Conservation (phyloP, 495 filamentous ascomycete species). For the Podospora fimiseda region DNA sequence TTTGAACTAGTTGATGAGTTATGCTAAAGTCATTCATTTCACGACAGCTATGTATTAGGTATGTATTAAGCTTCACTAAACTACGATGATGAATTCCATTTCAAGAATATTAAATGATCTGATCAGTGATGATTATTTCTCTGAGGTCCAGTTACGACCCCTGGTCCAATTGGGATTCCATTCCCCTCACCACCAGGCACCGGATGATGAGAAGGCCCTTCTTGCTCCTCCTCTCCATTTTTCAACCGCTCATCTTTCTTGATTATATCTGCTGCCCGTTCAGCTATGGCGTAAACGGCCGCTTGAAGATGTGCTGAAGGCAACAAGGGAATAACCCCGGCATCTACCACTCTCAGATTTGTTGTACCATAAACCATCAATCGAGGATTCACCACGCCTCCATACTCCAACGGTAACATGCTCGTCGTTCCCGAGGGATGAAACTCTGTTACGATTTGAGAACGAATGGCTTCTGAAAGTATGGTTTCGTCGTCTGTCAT, state of each 20-base stretch:
- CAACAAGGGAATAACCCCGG: slow-evolving; percentile 45
- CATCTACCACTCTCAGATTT: slow-evolving; percentile 41
- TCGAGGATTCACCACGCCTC: slow-evolving; percentile 42
- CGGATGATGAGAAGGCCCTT: too few species aligned
- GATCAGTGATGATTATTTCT: too few species aligned
- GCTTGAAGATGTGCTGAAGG: slow-evolving; percentile 40
- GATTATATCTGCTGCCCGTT: slow-evolving; percentile 31
- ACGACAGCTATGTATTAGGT: too few species aligned
- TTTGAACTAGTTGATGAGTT: too few species aligned
- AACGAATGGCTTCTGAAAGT: slow-evolving; percentile 17
- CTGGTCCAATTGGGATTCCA: too few species aligned
- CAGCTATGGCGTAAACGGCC: slow-evolving; percentile 50
- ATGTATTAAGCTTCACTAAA: too few species aligned
- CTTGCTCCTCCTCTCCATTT: too few species aligned
- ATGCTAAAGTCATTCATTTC: too few species aligned
- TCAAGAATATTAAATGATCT: too few species aligned
- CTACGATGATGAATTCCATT: too few species aligned
- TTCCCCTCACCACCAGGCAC: too few species aligned
- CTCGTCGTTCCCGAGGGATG: slow-evolving; percentile 35
- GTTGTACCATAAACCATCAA: slow-evolving; percentile 43
- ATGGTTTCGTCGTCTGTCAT: slow-evolving; percentile 4
- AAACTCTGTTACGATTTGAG: slow-evolving; percentile 15
- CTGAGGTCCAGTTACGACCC: too few species aligned
- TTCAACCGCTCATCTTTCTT: slow-evolving; percentile 6
- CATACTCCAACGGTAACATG: slow-evolving; percentile 35